A percentile compares a stretch with the other conserved stretches of the same genome.
Evolutionary conservation across 2,329 filamentous ascomycete species (phyloP).

Genomic region (Calonectria hawksworthii): DNA sequence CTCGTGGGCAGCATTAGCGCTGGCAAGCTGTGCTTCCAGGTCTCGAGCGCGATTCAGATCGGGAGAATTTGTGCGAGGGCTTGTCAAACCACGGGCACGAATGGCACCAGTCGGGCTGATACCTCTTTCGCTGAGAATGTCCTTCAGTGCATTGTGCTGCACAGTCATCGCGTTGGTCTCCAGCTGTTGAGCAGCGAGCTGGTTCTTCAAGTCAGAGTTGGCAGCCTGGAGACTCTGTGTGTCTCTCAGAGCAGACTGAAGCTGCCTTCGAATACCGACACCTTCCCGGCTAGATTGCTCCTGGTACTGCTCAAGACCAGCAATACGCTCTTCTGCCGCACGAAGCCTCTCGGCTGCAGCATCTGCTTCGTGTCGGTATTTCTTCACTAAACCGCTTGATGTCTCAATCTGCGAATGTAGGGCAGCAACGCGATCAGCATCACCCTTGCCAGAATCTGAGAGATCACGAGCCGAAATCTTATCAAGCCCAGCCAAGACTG

Average conservation of each 20-base stretch:
- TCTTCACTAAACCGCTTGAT: constrained; percentile 85
- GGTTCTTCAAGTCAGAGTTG: constrained; percentile 85
- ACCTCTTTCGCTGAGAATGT: constrained; percentile 90
- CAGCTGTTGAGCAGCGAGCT: constrained; percentile 87
- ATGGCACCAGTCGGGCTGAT: constrained; percentile 82
- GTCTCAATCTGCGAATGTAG: constrained; percentile 85
- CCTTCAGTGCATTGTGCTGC: constrained; percentile 93
- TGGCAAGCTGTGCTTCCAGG: constrained; percentile 88
- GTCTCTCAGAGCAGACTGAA: constrained; percentile 88
- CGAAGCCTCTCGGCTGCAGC: constrained; percentile 89
- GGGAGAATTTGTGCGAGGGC: constrained; percentile 79
- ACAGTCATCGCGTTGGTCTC: constrained; percentile 95
- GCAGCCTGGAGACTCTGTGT: constrained; percentile 84
- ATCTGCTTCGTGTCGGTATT: constrained; percentile 92
- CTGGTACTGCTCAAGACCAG: constrained; percentile 95
- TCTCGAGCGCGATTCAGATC: constrained; percentile 85
- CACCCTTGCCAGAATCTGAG: constrained; percentile 60
- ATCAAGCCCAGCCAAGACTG: constrained; percentile 85
- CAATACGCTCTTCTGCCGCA: constrained; percentile 95
- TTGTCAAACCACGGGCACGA: constrained; percentile 80
- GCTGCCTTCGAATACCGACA: constrained; percentile 87
- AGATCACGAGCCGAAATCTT: constrained; percentile 74
- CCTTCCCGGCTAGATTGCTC: constrained; percentile 97
- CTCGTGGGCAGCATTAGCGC: constrained; percentile 83
- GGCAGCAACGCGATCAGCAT: constrained; percentile 77